Conservation (phyloP, 768 basidiomycete species). For the Tulasnella sp. region DNA sequence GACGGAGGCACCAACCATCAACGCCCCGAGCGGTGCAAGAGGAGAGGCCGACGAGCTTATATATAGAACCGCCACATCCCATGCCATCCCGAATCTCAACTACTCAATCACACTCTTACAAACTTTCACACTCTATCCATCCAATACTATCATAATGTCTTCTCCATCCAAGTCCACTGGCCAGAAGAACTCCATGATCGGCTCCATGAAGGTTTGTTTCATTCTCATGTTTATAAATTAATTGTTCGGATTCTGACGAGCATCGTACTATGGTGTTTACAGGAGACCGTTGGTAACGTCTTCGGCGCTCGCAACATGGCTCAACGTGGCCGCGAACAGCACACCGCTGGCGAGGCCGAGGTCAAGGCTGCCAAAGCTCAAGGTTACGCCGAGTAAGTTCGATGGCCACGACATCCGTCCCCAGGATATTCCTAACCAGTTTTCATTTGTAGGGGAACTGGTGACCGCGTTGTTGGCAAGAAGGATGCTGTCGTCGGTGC, state of each 20-base stretch:
- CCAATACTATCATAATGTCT: background rate
- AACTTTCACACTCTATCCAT: background rate
- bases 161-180: background rate
- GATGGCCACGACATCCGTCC: background rate
- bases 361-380: slow-evolving; percentile 39
- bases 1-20: background rate
- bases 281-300: background rate
- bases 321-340: slow-evolving; percentile 28
- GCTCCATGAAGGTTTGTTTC: background rate
- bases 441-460: slow-evolving; percentile 29
- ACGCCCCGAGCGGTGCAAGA: background rate
- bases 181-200: background rate
- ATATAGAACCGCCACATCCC: background rate
- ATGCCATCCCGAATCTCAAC: too few species aligned
- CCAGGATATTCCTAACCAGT: background rate
- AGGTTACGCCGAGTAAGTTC: slow-evolving; percentile 14
- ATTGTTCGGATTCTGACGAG: background rate
- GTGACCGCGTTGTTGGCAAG: slow-evolving; percentile 43
- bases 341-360: slow-evolving; percentile 38
- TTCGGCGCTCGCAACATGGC: background rate
- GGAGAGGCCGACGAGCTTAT: background rate
- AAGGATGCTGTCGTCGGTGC: slow-evolving; percentile 50
- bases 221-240: background rate
- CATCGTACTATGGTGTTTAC: background rate
- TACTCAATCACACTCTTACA: too few species aligned